These are phyloP conservation scores for Closterium sp. DNA, from an alignment of 139 green algal species.

Conservation along the genomic window DNA sequence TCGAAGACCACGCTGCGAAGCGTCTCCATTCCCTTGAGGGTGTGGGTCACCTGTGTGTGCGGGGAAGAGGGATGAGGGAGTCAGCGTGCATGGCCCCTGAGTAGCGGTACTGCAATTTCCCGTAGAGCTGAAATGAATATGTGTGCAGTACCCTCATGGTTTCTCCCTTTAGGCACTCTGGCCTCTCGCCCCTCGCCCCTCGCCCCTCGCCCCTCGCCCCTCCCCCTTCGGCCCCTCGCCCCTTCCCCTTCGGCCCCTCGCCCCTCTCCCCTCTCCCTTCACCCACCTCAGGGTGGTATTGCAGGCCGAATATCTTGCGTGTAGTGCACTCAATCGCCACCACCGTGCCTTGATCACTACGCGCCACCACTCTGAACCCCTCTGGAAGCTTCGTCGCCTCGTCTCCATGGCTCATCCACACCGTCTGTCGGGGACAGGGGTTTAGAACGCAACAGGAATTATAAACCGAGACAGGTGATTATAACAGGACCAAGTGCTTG, in stretches of 20 bases:
- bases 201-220: not conserved
- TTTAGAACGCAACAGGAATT: not conserved
- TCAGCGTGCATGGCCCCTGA: no score
- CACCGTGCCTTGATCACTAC: conserved; percentile 73
- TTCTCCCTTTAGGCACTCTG: no score
- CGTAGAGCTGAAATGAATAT: no score
- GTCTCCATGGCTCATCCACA: conserved; percentile 99
- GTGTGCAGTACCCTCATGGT: no score
- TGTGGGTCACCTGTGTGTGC: conserved; percentile 75
- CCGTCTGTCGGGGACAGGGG: conserved; percentile 57
- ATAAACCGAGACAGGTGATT: not conserved
- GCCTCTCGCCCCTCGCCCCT: no score
- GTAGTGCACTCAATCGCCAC: conserved; percentile 87
- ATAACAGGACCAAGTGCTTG: no score
- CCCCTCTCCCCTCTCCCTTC: not conserved
- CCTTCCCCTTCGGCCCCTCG: not conserved
- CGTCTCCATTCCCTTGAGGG: conserved; percentile 79
- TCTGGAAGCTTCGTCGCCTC: conserved; percentile 81
- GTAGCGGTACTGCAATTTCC: no score
- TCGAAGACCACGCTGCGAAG: conserved; percentile 86
- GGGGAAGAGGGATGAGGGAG: no score
- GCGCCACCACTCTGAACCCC: conserved; percentile 70
- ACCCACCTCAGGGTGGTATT: conserved; percentile 94
- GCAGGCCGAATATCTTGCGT: conserved; percentile 85
- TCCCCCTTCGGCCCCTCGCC: not conserved